Base-by-base conservation (phyloP, 2,329 filamentous ascomycete species). In the Colletotrichum sp. region DNA sequence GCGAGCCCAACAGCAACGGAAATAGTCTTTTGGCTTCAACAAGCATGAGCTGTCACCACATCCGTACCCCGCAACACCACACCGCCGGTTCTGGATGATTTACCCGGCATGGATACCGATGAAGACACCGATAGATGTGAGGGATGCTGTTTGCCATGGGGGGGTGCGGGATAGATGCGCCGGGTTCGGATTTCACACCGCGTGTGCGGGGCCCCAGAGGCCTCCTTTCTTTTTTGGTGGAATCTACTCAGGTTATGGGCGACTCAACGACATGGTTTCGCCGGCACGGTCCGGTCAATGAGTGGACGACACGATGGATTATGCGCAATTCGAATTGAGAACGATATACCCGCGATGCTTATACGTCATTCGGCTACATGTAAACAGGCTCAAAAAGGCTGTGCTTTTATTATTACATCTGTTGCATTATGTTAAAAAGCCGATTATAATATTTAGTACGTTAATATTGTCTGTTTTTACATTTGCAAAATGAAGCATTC, bases 251-350 rank as follows among this genome's bases (percentile, higher is more conserved):
- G 28, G 58, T 30, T n/a, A 62, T n/a, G 18, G 9, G 30, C 2
- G n/a, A 62, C 4, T n/a, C 18, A 16, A 66, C 10, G 76, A 71
- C 36, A 52, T 76, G 61, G 70, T 39, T 66, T 62, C 6, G 30
- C 58, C 58, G 58, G 58, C 58, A 32, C 6, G 58, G 58, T 32
- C 28, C 58, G 58, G 58, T n/a, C 28, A 22, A 62, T 18, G 58
- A 62, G 15, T 22, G 27, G 28, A 62, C 58, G 58, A 62, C 27
- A 32, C 27, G 10, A 62, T 62, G 28, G 58, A 58, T 3, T 30
- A 58, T 58, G 55, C 13, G 55, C 55, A 30, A 30, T 28, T 58
- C 22, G 43, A 13, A 52, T 13, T 0, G 43, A 52, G 4, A 52
- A 52, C 43, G 43, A 52, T 52, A 52, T 52, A 22, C 43, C 43